Evolutionary conservation across 2,329 filamentous ascomycete genomes (phyloP), one percentile per base, ranked within the genome.

Genomic region (Cyphellophora attinorum): DNA sequence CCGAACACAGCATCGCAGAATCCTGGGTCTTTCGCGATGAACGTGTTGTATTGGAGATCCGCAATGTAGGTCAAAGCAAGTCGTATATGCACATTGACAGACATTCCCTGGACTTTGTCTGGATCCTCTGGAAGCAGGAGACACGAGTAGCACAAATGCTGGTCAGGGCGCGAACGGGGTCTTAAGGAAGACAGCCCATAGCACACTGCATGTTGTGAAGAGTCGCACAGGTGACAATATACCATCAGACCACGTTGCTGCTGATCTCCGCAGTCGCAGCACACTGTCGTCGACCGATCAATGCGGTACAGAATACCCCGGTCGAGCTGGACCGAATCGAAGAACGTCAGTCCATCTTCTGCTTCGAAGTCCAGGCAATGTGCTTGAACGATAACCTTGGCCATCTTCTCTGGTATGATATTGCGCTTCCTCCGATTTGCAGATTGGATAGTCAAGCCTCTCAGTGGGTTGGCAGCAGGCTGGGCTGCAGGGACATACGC

Each of bases 61-160:
- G 27, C 6, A 13, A 29, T n/a, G 13, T 29, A 13, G 6, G 13
- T 29, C 11, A 29, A 15, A 29, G 27, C 27, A 12, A 29, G 15
- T 8, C 27, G 27, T 13, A 29, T 29, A 12, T 29, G 27, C 15
- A 32, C 25, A 5, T 31, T 6, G 5, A 5, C 19, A 12, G 23
- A 14, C 33, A 35, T 35, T 11, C 27, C 12, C n/a, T 37, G 23
- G n/a, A 11, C 12, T 10, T 17, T 2, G 5, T 19, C 16, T 14
- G 29, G 21, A 14, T 39, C 29, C 30, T 29, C 18, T 5, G 39
- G 27, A 13, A 35, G 41, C 31, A 44, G 28, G 10, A 44, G 29
- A 17, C 41, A 44, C 12, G 30, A 41, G 23, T 44, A 44, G 28
- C 41, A 44, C 23, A 39, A 34, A 12, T 38, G 36, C 18, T 42